phyloP scores from a whole-genome alignment of 2,329 filamentous ascomycete species.

The Acrocalymma vagum region DNA sequence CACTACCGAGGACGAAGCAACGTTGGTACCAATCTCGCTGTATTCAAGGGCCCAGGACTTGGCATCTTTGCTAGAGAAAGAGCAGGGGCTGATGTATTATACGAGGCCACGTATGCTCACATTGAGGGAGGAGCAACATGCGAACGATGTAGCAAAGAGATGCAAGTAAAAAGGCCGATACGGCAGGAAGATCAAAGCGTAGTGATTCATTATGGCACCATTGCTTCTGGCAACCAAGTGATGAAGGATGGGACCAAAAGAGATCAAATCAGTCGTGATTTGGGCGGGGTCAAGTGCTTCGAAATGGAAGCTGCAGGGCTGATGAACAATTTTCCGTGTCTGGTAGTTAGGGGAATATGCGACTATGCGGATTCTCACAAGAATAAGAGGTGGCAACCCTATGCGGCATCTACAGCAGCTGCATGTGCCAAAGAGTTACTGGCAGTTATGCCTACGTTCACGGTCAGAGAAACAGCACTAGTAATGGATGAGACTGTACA shows the following conservation, averaged over 20 bases:
- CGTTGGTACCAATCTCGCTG: neutral
- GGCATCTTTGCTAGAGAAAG: neutral
- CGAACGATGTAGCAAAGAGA: constrained; percentile 11
- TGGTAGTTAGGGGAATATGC: too few relatives aligned
- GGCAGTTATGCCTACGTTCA: too few relatives aligned
- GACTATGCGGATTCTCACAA: too few relatives aligned
- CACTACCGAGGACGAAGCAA: neutral
- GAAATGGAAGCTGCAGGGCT: too few relatives aligned
- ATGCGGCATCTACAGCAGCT: too few relatives aligned
- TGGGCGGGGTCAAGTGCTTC: constrained; percentile 18
- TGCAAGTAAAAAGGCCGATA: neutral
- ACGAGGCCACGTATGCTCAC: constrained; percentile 4
- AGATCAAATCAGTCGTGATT: constrained; percentile 12
- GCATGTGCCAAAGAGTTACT: too few relatives aligned
- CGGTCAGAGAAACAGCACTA: too few relatives aligned
- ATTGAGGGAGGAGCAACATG: constrained; percentile 5
- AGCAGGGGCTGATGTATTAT: constrained; percentile 4
- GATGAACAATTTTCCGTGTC: too few relatives aligned
- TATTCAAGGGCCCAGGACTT: neutral
- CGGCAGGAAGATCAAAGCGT: neutral
- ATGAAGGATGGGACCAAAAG: constrained; percentile 13
- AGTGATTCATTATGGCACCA: constrained; percentile 13
- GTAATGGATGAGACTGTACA: too few relatives aligned
- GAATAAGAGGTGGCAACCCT: too few relatives aligned
- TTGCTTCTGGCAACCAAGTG: constrained; percentile 15